Evolutionary conservation across 2,329 filamentous ascomycete genomes (phyloP), one percentile per base, ranked within the genome.

Genomic region (Chrysoporthe puriensis): DNA sequence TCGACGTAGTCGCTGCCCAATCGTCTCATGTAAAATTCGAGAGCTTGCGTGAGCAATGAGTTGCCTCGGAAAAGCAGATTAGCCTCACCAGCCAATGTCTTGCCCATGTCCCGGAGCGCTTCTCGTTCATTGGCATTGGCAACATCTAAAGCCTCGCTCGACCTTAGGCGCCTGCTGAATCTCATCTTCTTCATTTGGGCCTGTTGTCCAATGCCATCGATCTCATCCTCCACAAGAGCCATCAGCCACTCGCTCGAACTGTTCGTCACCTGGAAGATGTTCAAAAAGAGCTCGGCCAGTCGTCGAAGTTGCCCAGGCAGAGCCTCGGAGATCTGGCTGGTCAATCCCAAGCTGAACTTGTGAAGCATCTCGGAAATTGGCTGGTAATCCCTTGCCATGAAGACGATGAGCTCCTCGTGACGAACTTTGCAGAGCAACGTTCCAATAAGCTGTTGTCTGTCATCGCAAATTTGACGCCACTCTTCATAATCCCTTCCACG

Each of bases 51-150:
- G 40, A 98, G 85, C 11, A 99, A 82, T 0, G 96, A 96, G 75
- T 99, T 99, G 69, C 96, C 96, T 44, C 96, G 88, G 79, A 99
- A 99, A 4, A 99, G 87, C 1, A 99, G 84, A 73, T 98, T 99
- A 5, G 95, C 96, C 77, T 99, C 96, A 57, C 92, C 88, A 36
- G 92, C 90, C 4, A 94, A 84, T 9, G 91, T 91, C 76, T 91
- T 93, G 74, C 90, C 88, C 85, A 94, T 88, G 73, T 96, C 91
- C 57, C 91, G 86, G 36, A 92, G 84, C 60, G 89, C 82, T 75
- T 93, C 90, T 50, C 92, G 86, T 68, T 93, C 91, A 70, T 83
- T 87, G 18, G 79, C 78, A 42, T 84, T 87, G 5, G 68, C 63
- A 46, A 69, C 54, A 50, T 89, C 86, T 56, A 85, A 82, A 0